These are phyloP conservation scores for Tardiomyces digboiensis DNA, from an alignment of 1,139 yeast genomes.

Conservation along the genomic window DNA sequence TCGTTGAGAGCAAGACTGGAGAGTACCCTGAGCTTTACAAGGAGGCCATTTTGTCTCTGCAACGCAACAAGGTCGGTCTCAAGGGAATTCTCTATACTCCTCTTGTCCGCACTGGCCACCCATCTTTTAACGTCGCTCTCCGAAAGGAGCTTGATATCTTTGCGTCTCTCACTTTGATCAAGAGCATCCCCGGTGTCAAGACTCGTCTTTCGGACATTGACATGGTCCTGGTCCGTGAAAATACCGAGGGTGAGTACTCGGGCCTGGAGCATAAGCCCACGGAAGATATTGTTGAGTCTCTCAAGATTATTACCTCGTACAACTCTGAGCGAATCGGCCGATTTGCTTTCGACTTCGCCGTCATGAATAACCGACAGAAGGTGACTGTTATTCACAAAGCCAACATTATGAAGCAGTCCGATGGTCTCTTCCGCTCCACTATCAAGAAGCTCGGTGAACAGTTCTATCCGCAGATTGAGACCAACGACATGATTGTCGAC, in stretches of 20 bases:
- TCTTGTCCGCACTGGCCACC: conserved; percentile 58
- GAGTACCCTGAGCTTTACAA: conserved; percentile 50
- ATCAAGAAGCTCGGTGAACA: conserved; percentile 85
- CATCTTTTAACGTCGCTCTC: conserved; percentile 89
- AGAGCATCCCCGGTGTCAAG: conserved; percentile 91
- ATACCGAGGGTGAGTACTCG: conserved; percentile 97
- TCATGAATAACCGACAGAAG: conserved; percentile 80
- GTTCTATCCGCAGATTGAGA: conserved; percentile 68
- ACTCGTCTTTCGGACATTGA: conserved; percentile 84
- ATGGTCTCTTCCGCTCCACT: conserved; percentile 94
- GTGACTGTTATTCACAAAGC: conserved; percentile 99
- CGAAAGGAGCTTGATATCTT: conserved; percentile 94
- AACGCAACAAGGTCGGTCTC: conserved; percentile 95
- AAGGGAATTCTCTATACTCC: conserved; percentile 96
- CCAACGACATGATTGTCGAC: conserved; percentile 93
- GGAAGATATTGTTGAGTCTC: conserved; percentile 96
- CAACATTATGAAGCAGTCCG: conserved; percentile 97
- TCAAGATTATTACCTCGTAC: conserved; percentile 89
- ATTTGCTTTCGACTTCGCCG: conserved; percentile 94
- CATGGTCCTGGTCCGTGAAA: conserved; percentile 93
- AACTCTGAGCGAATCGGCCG: conserved; percentile 97
- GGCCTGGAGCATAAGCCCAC: conserved; percentile 97
- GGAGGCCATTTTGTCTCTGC: conserved; percentile 85
- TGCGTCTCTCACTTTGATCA: conserved; percentile 88
- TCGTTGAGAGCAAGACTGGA: conserved; percentile 39